A percentile compares a stretch with the other conserved stretches of the same genome.
Conservation (phyloP, 257 asterid genomes). For the Anisodus tanguticus region DNA sequence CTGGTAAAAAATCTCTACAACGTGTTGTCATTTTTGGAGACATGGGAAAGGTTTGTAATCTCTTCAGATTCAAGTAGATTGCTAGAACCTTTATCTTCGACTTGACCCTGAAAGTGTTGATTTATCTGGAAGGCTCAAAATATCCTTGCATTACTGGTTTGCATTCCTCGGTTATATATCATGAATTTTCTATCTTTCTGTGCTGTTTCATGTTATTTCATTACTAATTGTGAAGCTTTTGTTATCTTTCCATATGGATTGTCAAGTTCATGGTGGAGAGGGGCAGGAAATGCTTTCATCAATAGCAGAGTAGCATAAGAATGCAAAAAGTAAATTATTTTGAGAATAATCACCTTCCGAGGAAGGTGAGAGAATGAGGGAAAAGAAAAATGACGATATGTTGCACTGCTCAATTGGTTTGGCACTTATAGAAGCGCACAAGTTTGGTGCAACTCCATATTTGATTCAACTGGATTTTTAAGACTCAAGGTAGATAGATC, state of each 20-base stretch:
- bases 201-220: constrained; percentile 7
- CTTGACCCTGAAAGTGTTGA: neutral
- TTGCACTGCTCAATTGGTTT: neutral
- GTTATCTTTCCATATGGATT: constrained; percentile 5
- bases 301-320: neutral
- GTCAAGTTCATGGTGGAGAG: constrained; percentile 6
- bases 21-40: constrained; percentile 87
- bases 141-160: neutral
- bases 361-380: constrained; percentile 12
- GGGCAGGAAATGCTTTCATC: neutral
- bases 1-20: constrained; percentile 89
- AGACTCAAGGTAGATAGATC: neutral
- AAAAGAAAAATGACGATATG: constrained; percentile 14
- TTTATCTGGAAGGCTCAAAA: neutral
- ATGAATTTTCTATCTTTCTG: neutral
- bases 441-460: neutral
- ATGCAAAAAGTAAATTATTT: neutral
- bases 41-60: constrained; percentile 84
- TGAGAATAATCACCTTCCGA: constrained; percentile 7
- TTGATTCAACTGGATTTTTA: constrained; percentile 13
- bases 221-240: neutral
- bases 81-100: neutral
- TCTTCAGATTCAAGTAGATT: neutral
- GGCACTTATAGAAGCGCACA: neutral
- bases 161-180: neutral